phyloP scores from a whole-genome alignment of 2,329 filamentous ascomycete genomes.

The Aspergillus jensenii region DNA sequence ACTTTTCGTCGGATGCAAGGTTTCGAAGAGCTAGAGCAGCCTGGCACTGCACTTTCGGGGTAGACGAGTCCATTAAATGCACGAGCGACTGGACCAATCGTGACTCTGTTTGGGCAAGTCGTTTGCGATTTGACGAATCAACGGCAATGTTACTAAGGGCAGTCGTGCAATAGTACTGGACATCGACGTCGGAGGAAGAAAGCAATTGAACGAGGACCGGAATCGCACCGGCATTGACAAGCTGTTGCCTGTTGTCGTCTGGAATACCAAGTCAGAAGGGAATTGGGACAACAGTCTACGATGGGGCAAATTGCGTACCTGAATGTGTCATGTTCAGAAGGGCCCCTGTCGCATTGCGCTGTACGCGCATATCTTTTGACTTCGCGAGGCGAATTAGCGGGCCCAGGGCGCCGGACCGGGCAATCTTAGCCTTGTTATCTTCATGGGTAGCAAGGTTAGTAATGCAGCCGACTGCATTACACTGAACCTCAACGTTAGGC shows the following conservation, averaged over 20 bases:
- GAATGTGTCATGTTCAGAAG: conserved; percentile 99
- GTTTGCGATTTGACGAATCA: conserved; percentile 84
- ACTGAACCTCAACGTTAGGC: conserved; percentile 96
- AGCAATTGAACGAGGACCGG: conserved; percentile 94
- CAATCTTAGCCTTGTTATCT: conserved; percentile 99
- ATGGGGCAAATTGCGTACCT: conserved; percentile 57
- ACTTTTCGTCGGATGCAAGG: conserved; percentile 95
- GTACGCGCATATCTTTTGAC: conserved; percentile 97
- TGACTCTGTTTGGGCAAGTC: conserved; percentile 84
- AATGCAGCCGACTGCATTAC: conserved; percentile 98
- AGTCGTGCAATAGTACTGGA: conserved; percentile 99
- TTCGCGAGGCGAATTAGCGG: conserved; percentile 90
- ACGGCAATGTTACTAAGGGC: conserved; percentile 98
- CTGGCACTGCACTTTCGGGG: conserved; percentile 96
- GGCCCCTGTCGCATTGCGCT: conserved; percentile 94
- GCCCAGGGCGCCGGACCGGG: conserved; percentile 85
- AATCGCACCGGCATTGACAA: conserved; percentile 96
- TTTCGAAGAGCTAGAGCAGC: conserved; percentile 92
- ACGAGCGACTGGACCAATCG: conserved; percentile 92
- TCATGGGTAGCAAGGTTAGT: conserved; percentile 97
- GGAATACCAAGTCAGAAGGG: conserved; percentile 23
- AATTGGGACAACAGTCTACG: background rate
- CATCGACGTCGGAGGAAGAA: conserved; percentile 89
- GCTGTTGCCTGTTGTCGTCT: conserved; percentile 97
- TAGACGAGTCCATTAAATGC: conserved; percentile 94